Evolutionary conservation across 164 flowering plant genomes (phyloP), one percentile per base, ranked within the genome.

Genomic region (Kalanchoe fedtschenkoi): DNA sequence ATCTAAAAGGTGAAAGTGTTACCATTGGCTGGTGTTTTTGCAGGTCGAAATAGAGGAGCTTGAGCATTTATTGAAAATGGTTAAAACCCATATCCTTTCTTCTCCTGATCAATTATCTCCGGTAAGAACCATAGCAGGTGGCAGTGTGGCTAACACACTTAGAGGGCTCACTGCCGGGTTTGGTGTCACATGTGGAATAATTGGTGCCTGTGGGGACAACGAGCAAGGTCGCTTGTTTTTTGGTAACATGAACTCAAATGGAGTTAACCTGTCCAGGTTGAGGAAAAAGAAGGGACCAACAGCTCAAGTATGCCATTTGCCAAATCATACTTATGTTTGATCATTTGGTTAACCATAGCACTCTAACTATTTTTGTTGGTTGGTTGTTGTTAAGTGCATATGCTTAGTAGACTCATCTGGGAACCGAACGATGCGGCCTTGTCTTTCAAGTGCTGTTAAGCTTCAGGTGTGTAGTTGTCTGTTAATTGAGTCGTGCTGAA

Each of bases 401-500:
- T 93, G 98, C 77, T 74, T 93, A 69, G 98, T 93, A 70, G 98
- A 93, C 78, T 89, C 66, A 15, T 75, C 67, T 15, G 98, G 95
- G 30, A 93, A 93, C 62, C 91, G 98, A 11, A 93, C 98, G 34
- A 89, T 93, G 98, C 71, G 97, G 32, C 97, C 98, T 6, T 88
- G 95, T 73, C 90, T 93, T 60, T 78, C 87, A 19, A 75, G 55
- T 76, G 90, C 97, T 35, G 91, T 81, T 38, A 93, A 79, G 77
- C 65, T 89, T 77, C 95, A 92, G 96, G 98, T 89, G 65, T 58
- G 42, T 51, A 4, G 3, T 51, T 51, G 33, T 13, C n/a, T n/a
- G n/a, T n/a, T n/a, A n/a, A n/a, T n/a, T n/a, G n/a, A n/a, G n/a
- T n/a, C n/a, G n/a, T n/a, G n/a, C n/a, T n/a, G n/a, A n/a, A n/a